Evolutionary conservation across 164 flowering plant species (phyloP).

Genomic region (Cinnamomum chago): DNA sequence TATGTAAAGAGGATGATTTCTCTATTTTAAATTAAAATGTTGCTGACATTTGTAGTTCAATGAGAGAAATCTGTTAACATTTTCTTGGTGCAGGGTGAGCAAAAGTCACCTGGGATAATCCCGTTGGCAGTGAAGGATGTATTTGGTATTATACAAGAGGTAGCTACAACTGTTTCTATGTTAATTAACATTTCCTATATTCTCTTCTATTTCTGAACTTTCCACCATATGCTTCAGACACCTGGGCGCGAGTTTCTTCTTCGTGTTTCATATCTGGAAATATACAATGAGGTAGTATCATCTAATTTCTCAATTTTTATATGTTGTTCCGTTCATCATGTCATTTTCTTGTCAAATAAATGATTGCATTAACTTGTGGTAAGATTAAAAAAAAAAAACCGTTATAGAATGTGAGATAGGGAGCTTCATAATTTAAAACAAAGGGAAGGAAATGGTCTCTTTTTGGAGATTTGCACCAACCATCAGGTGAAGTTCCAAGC

Average conservation of each 20-base stretch:
- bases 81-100: constrained; percentile 55
- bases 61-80: no score
- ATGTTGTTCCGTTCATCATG: no score
- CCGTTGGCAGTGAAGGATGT: constrained; percentile 86
- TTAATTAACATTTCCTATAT: background rate
- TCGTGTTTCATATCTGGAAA: constrained; percentile 84
- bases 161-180: constrained; percentile 15
- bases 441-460: background rate
- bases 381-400: background rate
- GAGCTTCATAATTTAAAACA: background rate
- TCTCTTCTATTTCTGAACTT: constrained; percentile 8
- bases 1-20: no score
- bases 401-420: background rate
- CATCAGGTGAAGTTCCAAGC: background rate
- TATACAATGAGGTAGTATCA: constrained; percentile 72
- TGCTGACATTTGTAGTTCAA: no score
- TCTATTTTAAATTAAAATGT: no score
- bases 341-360: background rate
- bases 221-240: constrained; percentile 39
- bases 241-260: constrained; percentile 76
- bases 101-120: constrained; percentile 78
- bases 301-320: constrained; percentile 1
- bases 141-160: constrained; percentile 84
- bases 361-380: background rate
- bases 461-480: background rate